Evolutionary conservation across 495 filamentous ascomycete genomes (phyloP), one percentile per base, ranked within the genome.

Genomic region (Aspergillus homomorphus): DNA sequence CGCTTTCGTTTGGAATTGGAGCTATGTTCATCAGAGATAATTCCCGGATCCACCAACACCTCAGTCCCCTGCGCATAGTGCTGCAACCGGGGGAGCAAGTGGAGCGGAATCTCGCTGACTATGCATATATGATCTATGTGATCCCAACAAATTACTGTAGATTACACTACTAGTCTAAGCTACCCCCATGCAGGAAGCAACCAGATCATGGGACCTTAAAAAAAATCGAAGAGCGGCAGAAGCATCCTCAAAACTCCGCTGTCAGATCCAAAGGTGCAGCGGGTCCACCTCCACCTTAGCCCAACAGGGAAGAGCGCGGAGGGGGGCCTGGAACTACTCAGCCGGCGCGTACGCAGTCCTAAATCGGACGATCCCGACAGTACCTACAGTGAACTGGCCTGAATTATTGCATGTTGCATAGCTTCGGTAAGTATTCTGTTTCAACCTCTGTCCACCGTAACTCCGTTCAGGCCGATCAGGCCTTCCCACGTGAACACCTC

Each of bases 131-230:
- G 26, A 28, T 28, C 26, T 28, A 28, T 28, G 9, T 9, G 26
- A n/a, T n/a, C n/a, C n/a, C n/a, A n/a, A n/a, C n/a, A n/a, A n/a
- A n/a, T n/a, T n/a, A n/a, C n/a, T n/a, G n/a, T n/a, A n/a, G n/a
- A n/a, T n/a, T n/a, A n/a, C n/a, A n/a, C n/a, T 38, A 7, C 33
- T 12, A 38, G 18, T n/a, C n/a, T n/a, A n/a, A 20, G 22, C 24
- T 16, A 18, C 45, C 45, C 18, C 50, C 20, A 41, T 10, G 41
- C 20, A 33, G 16, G 48, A 58, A n/a, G 18, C 26, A 9, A 38
- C 33, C n/a, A 3, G 56, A 58, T 58, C 56, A 58, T 58, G 56
- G 41, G 56, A 58, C 49, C 55, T 45, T 45, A 46, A 49, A 58
- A 58, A 58, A 41, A 51, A 28, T 51, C 15, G 18, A 15, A 45